Evolutionary conservation across 2,329 filamentous ascomycete species (phyloP), one percentile per base, ranked within the genome.

Genomic region (Diaporthe caulivora): DNA sequence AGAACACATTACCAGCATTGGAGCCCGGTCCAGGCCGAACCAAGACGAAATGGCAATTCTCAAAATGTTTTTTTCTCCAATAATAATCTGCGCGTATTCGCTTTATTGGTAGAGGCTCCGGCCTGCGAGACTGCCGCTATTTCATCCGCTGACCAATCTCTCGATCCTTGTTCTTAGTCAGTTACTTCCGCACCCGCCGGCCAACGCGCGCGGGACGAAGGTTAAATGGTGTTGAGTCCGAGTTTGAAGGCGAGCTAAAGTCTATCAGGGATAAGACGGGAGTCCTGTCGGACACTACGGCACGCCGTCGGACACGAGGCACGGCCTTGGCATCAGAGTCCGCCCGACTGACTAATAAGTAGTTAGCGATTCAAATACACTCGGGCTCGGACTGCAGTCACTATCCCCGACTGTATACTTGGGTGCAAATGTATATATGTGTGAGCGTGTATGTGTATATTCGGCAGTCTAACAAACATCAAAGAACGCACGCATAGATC

Each of bases 401-500:
- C 10, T 4, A 37, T 37, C 21, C 31, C n/a, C n/a, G n/a, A n/a
- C n/a, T n/a, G n/a, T n/a, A n/a, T n/a, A n/a, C n/a, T n/a, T n/a
- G n/a, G n/a, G n/a, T 57, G 10, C 8, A 31, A 37, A 37, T n/a
- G 11, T 7, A 15, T 11, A 29, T 31, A n/a, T 5, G 3, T 49
- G 8, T 17, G 15, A 2, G 15, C 8, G 17, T 21, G 24, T 34
- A 15, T 26, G n/a, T 60, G 9, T 26, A 13, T 26, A 1, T 0
- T 26, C 13, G 29, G 18, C 9, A 0, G 0, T 13, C n/a, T 3
- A 42, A 9, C 15, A 17, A 8, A 11, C 26, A 11, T 2, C 11
- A 4, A 5, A 42, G 2, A 17, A 2, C 2, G 1, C 34, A 26
- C 2, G 13, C 8, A 5, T 21, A 2, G 2, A 60, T 21, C n/a